Conservation (phyloP, 2,329 filamentous ascomycete genomes). For the Botrytis byssoidea region DNA sequence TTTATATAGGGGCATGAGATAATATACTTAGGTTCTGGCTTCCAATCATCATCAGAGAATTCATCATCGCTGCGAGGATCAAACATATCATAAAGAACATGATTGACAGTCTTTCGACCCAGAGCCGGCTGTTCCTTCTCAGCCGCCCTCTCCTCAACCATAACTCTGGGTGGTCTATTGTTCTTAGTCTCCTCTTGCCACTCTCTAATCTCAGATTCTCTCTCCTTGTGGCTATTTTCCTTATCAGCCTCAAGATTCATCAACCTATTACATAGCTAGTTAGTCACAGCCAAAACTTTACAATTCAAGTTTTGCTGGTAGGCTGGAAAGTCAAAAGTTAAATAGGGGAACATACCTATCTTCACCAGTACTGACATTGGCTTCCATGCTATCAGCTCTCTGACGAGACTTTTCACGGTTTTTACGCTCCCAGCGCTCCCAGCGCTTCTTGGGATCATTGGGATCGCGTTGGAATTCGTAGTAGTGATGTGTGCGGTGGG, state of each 20-base stretch:
- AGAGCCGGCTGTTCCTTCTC: background rate
- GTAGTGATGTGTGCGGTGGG: background rate
- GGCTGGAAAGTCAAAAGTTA: fast-evolving
- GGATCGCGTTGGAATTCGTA: conserved; percentile 8
- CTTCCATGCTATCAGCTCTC: background rate
- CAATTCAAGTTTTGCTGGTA: background rate
- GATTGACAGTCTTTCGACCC: background rate
- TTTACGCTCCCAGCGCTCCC: background rate
- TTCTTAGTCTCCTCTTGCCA: conserved; percentile 3
- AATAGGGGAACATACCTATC: background rate
- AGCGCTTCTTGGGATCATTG: background rate
- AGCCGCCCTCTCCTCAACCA: background rate
- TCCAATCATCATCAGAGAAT: background rate
- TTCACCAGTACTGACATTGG: background rate
- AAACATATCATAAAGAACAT: background rate
- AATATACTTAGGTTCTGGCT: background rate
- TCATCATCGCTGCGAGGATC: background rate
- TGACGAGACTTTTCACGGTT: background rate
- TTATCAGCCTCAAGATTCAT: background rate
- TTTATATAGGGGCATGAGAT: fast-evolving
- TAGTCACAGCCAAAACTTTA: background rate
- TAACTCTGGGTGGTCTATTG: background rate
- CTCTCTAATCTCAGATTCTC: background rate
- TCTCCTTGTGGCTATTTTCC: background rate
- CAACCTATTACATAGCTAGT: background rate